Base-by-base conservation (phyloP, 768 basidiomycete genomes). In the Cystobasidium tubakii region DNA sequence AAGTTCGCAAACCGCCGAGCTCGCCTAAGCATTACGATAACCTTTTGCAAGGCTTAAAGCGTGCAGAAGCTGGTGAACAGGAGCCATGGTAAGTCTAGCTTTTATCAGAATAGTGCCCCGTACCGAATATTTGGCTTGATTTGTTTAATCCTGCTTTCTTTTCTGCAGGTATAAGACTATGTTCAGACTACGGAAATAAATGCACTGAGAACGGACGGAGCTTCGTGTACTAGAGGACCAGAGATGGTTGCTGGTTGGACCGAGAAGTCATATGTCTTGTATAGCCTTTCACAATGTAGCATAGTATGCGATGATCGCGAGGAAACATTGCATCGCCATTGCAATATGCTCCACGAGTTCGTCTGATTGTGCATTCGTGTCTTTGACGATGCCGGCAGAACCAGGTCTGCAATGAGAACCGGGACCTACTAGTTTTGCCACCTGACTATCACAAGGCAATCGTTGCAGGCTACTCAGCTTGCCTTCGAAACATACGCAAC, bases 1-100 rank as follows among this genome's bases (percentile, higher is more conserved):
- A 39, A n/a, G 54, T 53, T 6, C 33, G 44, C 31, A 55, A 62
- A 31, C 69, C 69, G 10, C 69, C 69, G 17, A 71, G 69, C 33
- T 36, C 55, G 27, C 69, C 69, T 31, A 71, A 71, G 25, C 69
- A 71, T 55, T 71, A 71, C 54, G 55, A 33, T 13, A 60, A 71
- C 54, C 54, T 71, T 1, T 21, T 71, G 33, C 50, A 71, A 34
- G 69, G 69, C 36, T 42, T 71, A 54, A 12, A 29, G 33, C 25
- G 39, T 36, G 69, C 55, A 31, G 69, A 71, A 55, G 33, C 46
- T 23, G 69, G 69, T 31, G 69, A 71, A 60, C 23, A 27, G 42
- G 69, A 71, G 39, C 29, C 69, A 60, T 71, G 69, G 69, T 71
- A 34, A 60, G 69, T 44, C 44, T 17, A 15, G 1, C 3, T 12